These are phyloP conservation scores for Kandelia obovata DNA, from an alignment of 345 rosid genomes.

Conservation along the genomic window DNA sequence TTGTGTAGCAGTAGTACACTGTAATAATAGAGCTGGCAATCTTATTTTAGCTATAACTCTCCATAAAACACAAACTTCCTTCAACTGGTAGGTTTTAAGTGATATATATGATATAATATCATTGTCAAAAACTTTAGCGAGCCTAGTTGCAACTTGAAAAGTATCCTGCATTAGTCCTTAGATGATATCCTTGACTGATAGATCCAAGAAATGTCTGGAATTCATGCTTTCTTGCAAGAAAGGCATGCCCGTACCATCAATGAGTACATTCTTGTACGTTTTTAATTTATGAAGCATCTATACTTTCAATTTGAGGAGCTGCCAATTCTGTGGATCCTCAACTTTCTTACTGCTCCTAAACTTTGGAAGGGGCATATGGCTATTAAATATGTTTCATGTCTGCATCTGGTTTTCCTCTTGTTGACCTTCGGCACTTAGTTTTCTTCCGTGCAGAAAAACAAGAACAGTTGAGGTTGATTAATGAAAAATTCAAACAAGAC, in stretches of 20 bases:
- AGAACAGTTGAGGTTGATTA: slow-evolving; percentile 60
- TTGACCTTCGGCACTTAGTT: not conserved
- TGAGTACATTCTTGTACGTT: no score
- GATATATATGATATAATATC: not conserved
- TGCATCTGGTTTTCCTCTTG: not conserved
- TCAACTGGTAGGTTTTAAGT: not conserved
- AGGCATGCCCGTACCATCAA: not conserved
- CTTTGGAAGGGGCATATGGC: not conserved
- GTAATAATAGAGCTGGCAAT: no score
- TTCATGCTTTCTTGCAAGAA: not conserved
- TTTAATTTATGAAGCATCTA: no score
- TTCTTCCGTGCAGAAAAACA: slow-evolving; percentile 52
- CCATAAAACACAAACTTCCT: not conserved
- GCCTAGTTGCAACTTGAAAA: not conserved
- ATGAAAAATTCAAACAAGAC: slow-evolving; percentile 66
- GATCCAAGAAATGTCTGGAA: not conserved
- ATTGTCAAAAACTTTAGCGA: not conserved
- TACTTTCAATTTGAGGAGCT: no score
- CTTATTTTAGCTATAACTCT: not conserved
- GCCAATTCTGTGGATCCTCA: no score
- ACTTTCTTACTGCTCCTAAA: not conserved
- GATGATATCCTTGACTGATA: not conserved
- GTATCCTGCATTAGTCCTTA: not conserved
- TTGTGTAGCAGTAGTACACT: no score
- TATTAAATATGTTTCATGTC: not conserved